Percentiles rank a stretch among this genome's conserved stretches.
These are phyloP conservation scores for Colletotrichum coccodes DNA, from an alignment of 2,329 filamentous ascomycete genomes.

Conservation along the genomic window DNA sequence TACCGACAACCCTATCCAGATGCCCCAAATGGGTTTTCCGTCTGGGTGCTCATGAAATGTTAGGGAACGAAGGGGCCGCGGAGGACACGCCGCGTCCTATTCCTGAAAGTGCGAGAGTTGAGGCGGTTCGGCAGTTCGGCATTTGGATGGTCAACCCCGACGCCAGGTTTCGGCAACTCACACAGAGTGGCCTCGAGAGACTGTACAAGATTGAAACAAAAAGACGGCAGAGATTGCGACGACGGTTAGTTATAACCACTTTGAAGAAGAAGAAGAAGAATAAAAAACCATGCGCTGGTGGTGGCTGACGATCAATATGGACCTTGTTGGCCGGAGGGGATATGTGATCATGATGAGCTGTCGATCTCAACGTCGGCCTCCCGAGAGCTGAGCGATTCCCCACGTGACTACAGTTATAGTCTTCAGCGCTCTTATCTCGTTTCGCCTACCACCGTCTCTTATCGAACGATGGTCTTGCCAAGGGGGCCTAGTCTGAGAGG, in stretches of 20 bases:
- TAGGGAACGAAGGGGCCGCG: not conserved
- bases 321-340: not conserved
- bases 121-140: not conserved
- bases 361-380: not conserved
- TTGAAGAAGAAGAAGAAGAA: too few relatives aligned
- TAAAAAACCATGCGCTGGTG: not conserved
- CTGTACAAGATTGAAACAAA: not conserved
- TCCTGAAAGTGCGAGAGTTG: too few relatives aligned
- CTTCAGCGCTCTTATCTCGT: not conserved
- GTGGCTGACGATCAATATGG: not conserved
- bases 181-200: too few relatives aligned
- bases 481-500: constrained; percentile 1
- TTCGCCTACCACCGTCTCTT: not conserved
- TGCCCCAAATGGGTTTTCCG: not conserved
- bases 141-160: not conserved
- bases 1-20: not conserved
- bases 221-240: too few relatives aligned
- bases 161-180: too few relatives aligned
- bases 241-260: too few relatives aligned
- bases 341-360: not conserved
- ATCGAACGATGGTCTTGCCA: not conserved
- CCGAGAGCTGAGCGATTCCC: not conserved
- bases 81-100: not conserved
- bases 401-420: constrained; percentile 7
- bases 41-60: not conserved